A percentile compares a stretch with the other conserved stretches of the same genome.
Evolutionary conservation across 2,329 filamentous ascomycete species (phyloP).

Genomic region (Chaetomiaceae sp.): DNA sequence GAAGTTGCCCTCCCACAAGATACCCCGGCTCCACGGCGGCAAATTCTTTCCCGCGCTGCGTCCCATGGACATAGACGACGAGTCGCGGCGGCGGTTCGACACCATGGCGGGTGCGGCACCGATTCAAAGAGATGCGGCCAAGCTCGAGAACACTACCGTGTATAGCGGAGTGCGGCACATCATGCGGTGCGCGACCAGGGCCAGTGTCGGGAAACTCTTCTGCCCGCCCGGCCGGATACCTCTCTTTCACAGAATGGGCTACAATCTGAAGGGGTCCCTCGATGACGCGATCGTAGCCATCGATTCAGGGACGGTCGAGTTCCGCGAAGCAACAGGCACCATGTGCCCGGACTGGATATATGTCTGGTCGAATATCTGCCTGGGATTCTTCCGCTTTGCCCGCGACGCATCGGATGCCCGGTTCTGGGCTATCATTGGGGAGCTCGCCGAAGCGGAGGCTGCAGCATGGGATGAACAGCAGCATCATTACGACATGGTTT

Average conservation of each 20-base stretch:
- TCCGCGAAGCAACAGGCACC: slow-evolving; percentile 35
- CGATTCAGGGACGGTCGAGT: slow-evolving; percentile 31
- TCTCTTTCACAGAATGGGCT: slow-evolving; percentile 20
- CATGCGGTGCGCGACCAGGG: slow-evolving; percentile 19
- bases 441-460: slow-evolving; percentile 12
- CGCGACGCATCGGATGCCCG: slow-evolving; percentile 5
- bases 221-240: background rate
- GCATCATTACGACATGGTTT: slow-evolving; percentile 12
- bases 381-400: slow-evolving; percentile 27
- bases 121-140: too few relatives aligned
- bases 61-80: background rate
- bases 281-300: background rate
- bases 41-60: background rate
- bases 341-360: slow-evolving; percentile 34
- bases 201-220: background rate
- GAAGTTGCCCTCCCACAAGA: background rate
- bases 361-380: slow-evolving; percentile 34
- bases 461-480: background rate
- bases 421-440: slow-evolving; percentile 9
- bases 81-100: background rate
- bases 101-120: background rate
- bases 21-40: background rate
- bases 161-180: slow-evolving; percentile 7
- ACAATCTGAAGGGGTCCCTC: slow-evolving; percentile 26
- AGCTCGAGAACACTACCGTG: background rate